A percentile compares a stretch with the other conserved stretches of the same genome.
Evolutionary conservation across 768 basidiomycete genomes (phyloP).

Genomic region (Russula olivacea): DNA sequence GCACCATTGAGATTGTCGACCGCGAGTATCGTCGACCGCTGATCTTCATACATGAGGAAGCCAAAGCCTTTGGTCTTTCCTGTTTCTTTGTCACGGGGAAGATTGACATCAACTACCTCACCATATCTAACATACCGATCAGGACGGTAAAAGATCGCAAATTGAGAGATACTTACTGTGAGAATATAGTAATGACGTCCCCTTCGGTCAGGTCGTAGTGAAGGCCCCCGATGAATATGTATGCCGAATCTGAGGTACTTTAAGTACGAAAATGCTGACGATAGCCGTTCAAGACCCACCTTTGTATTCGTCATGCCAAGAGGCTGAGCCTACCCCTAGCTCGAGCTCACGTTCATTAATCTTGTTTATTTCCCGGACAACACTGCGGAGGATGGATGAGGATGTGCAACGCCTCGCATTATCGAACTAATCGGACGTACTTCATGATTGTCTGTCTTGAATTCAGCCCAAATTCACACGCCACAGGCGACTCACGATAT

Average conservation of each 20-base stretch:
- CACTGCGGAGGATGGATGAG: constrained; percentile 42
- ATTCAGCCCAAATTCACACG: constrained; percentile 17
- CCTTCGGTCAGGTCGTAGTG: constrained; percentile 90
- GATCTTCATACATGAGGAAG: constrained; percentile 99
- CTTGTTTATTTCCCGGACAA: constrained; percentile 87
- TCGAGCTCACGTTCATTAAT: constrained; percentile 91
- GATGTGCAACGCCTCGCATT: background rate
- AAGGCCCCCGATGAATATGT: constrained; percentile 89
- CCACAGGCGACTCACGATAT: constrained; percentile 11
- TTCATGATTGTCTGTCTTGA: constrained; percentile 49
- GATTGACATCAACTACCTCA: constrained; percentile 91
- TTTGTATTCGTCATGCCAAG: constrained; percentile 98
- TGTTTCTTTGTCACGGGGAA: constrained; percentile 91
- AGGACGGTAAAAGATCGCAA: background rate
- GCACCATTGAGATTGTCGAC: constrained; percentile 99
- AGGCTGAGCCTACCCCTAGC: constrained; percentile 59
- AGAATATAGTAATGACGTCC: constrained; percentile 95
- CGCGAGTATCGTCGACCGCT: constrained; percentile 90
- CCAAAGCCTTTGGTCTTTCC: constrained; percentile 89
- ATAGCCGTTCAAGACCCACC: constrained; percentile 35
- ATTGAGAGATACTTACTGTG: constrained; percentile 63
- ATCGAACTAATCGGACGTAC: constrained; percentile 38
- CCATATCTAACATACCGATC: constrained; percentile 62
- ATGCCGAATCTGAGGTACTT: constrained; percentile 72
- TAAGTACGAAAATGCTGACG: constrained; percentile 12